Evolutionary conservation across 768 basidiomycete species (phyloP), one percentile per base, ranked within the genome.

Genomic region (Rhodotorula paludigena): DNA sequence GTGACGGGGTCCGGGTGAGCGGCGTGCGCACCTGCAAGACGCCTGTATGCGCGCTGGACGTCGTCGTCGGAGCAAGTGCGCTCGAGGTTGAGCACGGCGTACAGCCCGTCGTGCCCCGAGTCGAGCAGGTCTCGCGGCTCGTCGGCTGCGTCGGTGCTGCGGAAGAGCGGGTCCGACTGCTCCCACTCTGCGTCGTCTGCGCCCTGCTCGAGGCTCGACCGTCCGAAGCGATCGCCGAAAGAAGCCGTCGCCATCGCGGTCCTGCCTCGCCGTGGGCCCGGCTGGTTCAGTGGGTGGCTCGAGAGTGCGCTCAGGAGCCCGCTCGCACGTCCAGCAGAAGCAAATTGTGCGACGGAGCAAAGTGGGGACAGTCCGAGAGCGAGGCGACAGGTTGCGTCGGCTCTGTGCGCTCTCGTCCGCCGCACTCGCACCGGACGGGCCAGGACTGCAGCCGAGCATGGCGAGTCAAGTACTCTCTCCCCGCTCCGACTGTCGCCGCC

Each of bases 21-120:
- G 16, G 32, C 41, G 44, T 11, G 49, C 60, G 9, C 5, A 68
- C 63, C 82, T 8, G 90, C 90, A 35, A 92, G 78, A 10, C 84
- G 76, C 48, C 84, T 81, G 77, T 90, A 88, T 42, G 86, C 82
- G 63, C 90, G 89, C 56, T 88, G 82, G 66, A 92, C 86, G 74
- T 90, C 88, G 55, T 80, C 79, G 64, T 84, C 82, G 3, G 85
- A 84, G 0, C 89, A 88, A 9, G 82, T 81, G 57, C 78, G 82
- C 23, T 85, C 82, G 55, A 92, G 77, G 75, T 91, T 91, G 51
- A 91, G 82, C 42, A 90, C 42, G 5, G 69, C 41, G 53, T 72
- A 74, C 15, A 67, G 58, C 28, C 32, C 33, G 36, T 66, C 68
- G 25, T 32, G 53, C 14, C 38, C 28, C 6, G 30, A 57, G 9